Conservation (phyloP, 2,329 filamentous ascomycete genomes). For the Rhinocladiella similis region DNA sequence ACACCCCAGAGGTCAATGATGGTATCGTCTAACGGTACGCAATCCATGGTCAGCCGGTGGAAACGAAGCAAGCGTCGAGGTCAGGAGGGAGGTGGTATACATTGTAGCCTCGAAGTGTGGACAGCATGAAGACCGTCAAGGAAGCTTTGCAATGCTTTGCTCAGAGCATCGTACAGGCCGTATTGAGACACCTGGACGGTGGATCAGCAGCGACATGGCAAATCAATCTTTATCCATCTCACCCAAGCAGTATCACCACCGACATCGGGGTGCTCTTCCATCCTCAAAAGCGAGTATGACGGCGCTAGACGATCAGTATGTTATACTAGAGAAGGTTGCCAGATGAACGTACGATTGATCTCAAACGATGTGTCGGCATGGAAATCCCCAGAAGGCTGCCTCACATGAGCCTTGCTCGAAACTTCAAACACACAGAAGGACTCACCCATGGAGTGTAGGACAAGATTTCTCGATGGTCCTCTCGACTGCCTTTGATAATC, state of each 20-base stretch:
- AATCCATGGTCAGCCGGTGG: too few relatives aligned
- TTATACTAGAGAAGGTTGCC: too few relatives aligned
- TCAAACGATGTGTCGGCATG: constrained; percentile 32
- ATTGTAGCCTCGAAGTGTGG: constrained; percentile 37
- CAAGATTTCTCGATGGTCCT: constrained; percentile 47
- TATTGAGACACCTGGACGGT: constrained; percentile 37
- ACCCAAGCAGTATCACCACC: constrained; percentile 32
- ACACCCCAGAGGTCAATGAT: constrained; percentile 34
- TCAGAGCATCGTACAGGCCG: constrained; percentile 29
- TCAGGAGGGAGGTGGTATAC: too few relatives aligned
- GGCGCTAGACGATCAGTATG: too few relatives aligned
- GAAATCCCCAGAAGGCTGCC: constrained; percentile 32
- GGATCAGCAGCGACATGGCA: too few relatives aligned
- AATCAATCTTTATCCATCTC: too few relatives aligned
- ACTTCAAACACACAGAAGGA: too few relatives aligned
- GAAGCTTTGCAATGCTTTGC: constrained; percentile 21
- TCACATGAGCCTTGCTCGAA: constrained; percentile 21
- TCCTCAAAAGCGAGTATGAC: constrained; percentile 29
- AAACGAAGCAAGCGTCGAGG: too few relatives aligned
- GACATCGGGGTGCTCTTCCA: constrained; percentile 25
- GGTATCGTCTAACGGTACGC: too few relatives aligned
- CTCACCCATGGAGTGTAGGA: constrained; percentile 48
- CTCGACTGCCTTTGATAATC: constrained; percentile 46
- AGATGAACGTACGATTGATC: too few relatives aligned
- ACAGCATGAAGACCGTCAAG: constrained; percentile 29